phyloP scores from a whole-genome alignment of 73 alveolate genomes.

The Paramecium caudatum region DNA sequence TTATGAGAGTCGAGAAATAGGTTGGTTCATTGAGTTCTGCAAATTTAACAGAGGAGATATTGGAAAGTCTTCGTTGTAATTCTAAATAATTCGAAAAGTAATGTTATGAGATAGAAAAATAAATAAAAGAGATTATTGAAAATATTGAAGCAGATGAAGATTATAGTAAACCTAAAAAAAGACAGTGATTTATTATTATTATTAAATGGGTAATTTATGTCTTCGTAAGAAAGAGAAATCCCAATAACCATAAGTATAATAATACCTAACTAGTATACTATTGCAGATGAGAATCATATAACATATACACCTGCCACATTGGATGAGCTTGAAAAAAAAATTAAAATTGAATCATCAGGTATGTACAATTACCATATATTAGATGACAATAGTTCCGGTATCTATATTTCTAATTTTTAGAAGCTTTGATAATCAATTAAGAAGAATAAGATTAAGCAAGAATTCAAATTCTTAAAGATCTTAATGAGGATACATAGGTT shows the following conservation, averaged over 20 bases:
- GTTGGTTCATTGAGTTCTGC: background rate
- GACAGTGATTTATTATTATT: constrained; percentile 10
- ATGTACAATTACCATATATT: constrained; percentile 45
- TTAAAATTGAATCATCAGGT: constrained; percentile 37
- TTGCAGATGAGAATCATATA: constrained; percentile 14
- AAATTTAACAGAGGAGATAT: background rate
- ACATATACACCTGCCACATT: constrained; percentile 2
- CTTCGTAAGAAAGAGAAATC: constrained; percentile 37
- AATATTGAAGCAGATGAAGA: constrained; percentile 35
- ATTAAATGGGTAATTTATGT: constrained; percentile 51
- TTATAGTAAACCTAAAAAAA: background rate
- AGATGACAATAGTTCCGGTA: constrained; percentile 52
- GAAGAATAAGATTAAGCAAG: background rate
- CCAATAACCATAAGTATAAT: background rate
- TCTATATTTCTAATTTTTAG: background rate
- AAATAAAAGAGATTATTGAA: constrained; percentile 2
- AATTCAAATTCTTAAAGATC: constrained; percentile 6
- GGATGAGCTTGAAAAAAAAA: constrained; percentile 24
- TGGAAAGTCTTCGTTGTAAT: background rate
- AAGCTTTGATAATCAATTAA: background rate
- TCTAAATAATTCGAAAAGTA: constrained; percentile 4
- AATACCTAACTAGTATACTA: background rate
- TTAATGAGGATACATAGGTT: background rate
- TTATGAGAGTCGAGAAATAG: background rate
- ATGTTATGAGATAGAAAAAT: background rate